Base-by-base conservation (phyloP, 1,139 yeast species). In the Saccharomyces hybrid region DNA sequence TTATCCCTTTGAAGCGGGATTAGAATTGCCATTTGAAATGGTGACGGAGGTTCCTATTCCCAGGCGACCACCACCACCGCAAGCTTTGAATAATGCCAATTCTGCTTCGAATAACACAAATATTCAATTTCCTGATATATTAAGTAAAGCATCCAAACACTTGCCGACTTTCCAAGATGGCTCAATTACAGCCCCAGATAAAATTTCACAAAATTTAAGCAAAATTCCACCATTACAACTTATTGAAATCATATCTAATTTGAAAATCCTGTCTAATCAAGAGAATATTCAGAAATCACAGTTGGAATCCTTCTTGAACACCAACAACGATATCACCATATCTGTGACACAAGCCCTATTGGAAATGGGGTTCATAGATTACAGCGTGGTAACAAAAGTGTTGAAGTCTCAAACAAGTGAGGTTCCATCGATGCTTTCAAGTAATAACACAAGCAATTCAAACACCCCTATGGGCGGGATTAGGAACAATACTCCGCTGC, bases 331-430 rank as follows among this genome's bases (percentile, higher is more conserved):
- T 52, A 72, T 85, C 49, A 84, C 89, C 3, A 73, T 81, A 2
- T 77, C 87, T 1, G 82, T 87, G 0, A 82, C 90, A 0, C 93
- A 86, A 66, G 87, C 89, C 2, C 73, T 86, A 58, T 69, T 86
- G n/a, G 74, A 84, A 50, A 85, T 86, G 91, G 95, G 93, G 0
- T 76, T 86, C 51, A 80, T 86, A 32, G 87, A 85, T 66, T 75
- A 78, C 47, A 83, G 81, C 47, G 85, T 84, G 19, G 81, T 86
- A 28, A 75, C 77, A 42, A 79, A 74, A 49, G 75, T 78, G 3
- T 65, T 73, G 62, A 66, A 63, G 47, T 49, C 47, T 12, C 31
- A n/a, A 11, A 32, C 47, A 2, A 32, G 16, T 11, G 52, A 31
- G 34, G 34, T 31, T 31, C 34, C 34, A 31, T 31, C 34, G 34